Conservation (phyloP, 2,329 filamentous ascomycete genomes). For the Pyrenophora graminea region DNA sequence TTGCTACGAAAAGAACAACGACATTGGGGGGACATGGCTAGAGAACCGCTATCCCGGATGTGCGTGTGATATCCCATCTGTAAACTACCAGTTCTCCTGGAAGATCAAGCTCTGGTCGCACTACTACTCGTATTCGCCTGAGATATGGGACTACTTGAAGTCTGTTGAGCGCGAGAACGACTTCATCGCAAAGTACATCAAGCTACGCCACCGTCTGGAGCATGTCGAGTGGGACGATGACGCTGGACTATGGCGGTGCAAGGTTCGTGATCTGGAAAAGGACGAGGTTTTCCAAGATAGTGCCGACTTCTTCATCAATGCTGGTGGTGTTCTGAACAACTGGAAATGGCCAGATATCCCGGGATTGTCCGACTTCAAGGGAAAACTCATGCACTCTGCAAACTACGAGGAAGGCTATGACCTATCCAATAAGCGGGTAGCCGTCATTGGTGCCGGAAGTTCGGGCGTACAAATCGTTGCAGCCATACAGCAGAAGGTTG, state of each 20-base stretch:
- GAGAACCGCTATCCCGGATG: conserved; percentile 51
- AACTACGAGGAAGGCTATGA: conserved; percentile 48
- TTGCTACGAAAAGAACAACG: conserved; percentile 50
- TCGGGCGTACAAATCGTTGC: conserved; percentile 52
- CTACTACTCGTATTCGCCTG: conserved; percentile 51
- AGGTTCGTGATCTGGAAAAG: conserved; percentile 19
- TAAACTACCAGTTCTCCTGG: conserved; percentile 53
- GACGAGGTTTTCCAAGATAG: conserved; percentile 22
- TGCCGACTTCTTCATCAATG: conserved; percentile 32
- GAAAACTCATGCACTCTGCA: conserved; percentile 52
- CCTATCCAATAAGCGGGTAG: conserved; percentile 46
- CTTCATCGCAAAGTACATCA: conserved; percentile 37
- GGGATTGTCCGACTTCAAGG: conserved; percentile 47
- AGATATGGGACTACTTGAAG: conserved; percentile 57
- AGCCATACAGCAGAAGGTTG: conserved; percentile 46
- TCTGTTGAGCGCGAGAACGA: conserved; percentile 44
- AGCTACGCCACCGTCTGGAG: conserved; percentile 22
- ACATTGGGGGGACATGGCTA: conserved; percentile 50
- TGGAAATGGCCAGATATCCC: conserved; percentile 52
- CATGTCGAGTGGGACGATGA: conserved; percentile 23
- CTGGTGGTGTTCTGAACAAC: conserved; percentile 28
- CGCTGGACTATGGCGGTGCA: conserved; percentile 22
- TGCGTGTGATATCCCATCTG: conserved; percentile 38
- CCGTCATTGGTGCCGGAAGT: conserved; percentile 50
- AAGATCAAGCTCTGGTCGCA: conserved; percentile 53